phyloP scores from a whole-genome alignment of 148 eudicot genomes.

The Camellia sinensis region DNA sequence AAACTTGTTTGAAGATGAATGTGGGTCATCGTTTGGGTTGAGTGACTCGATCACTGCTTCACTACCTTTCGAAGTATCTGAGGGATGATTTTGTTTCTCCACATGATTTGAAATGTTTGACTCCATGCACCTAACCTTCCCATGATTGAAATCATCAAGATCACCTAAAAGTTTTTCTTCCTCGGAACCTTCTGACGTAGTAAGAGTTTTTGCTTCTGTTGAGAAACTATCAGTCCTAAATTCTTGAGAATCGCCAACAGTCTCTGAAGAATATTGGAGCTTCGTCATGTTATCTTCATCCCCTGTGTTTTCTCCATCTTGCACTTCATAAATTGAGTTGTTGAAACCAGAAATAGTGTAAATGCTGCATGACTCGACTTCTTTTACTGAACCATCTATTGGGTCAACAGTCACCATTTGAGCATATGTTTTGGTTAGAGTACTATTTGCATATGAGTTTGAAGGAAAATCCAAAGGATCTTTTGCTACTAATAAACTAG shows the following conservation, averaged over 20 bases:
- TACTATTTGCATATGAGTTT: constrained; percentile 18
- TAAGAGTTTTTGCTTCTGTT: neutral
- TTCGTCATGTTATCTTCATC: constrained; percentile 11
- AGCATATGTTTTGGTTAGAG: constrained; percentile 15
- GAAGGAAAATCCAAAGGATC: constrained; percentile 19
- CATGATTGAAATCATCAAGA: constrained; percentile 37
- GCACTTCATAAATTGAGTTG: constrained; percentile 17
- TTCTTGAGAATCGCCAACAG: constrained; percentile 17
- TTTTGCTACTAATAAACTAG: constrained; percentile 20
- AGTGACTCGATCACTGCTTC: constrained; percentile 30
- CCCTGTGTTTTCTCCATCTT: constrained; percentile 14
- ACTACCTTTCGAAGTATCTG: constrained; percentile 24
- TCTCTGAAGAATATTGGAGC: constrained; percentile 9
- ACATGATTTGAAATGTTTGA: constrained; percentile 20
- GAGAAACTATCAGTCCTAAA: constrained; percentile 11
- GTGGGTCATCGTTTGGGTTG: neutral
- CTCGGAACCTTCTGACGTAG: constrained; percentile 26
- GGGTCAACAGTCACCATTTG: constrained; percentile 14
- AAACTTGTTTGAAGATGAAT: constrained; percentile 10
- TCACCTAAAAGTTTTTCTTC: constrained; percentile 66
- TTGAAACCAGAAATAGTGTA: constrained; percentile 17
- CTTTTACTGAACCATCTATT: constrained; percentile 24
- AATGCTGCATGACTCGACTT: constrained; percentile 23
- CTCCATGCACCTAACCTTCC: constrained; percentile 17
- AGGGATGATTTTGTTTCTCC: constrained; percentile 24